These are phyloP conservation scores for Ophiostoma sp. DNA, from an alignment of 2,329 filamentous ascomycete genomes.

Conservation along the genomic window DNA sequence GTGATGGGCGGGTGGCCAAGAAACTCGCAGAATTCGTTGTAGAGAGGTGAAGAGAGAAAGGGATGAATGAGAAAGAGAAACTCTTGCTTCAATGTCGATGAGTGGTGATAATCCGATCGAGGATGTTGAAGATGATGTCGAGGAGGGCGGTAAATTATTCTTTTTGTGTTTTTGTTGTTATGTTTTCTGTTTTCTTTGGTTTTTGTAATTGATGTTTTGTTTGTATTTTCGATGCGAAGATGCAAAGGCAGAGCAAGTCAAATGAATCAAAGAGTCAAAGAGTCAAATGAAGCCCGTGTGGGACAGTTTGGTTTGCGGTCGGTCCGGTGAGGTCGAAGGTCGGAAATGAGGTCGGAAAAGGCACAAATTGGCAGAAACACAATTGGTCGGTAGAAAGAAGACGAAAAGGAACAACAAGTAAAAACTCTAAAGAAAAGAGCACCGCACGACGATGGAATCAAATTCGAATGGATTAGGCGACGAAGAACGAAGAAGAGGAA, in stretches of 20 bases:
- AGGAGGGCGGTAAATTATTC: background rate
- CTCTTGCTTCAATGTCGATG: slow-evolving; percentile 6
- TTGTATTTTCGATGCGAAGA: background rate
- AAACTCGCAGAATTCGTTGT: slow-evolving; percentile 12
- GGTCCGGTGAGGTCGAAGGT: slow-evolving; percentile 1
- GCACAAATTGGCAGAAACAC: slow-evolving; percentile 12
- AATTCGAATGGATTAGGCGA: slow-evolving; percentile 16
- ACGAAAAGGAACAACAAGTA: background rate
- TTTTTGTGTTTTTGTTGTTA: background rate
- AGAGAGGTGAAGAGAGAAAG: background rate
- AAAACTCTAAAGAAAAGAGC: background rate
- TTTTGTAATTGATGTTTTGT: background rate
- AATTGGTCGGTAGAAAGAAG: background rate
- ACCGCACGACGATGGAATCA: slow-evolving; percentile 13
- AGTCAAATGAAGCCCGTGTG: background rate
- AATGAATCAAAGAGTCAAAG: background rate
- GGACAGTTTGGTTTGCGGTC: background rate
- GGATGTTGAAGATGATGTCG: background rate
- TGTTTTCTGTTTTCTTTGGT: background rate
- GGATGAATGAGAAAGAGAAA: background rate
- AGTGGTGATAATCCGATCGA: slow-evolving; percentile 7
- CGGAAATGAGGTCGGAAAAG: slow-evolving; percentile 7
- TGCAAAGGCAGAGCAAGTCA: background rate
- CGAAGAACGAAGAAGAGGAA: slow-evolving; percentile 8
- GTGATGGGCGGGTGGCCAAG: slow-evolving; percentile 7